phyloP scores from a whole-genome alignment of 495 filamentous ascomycete genomes.

The Tuber brumale region DNA sequence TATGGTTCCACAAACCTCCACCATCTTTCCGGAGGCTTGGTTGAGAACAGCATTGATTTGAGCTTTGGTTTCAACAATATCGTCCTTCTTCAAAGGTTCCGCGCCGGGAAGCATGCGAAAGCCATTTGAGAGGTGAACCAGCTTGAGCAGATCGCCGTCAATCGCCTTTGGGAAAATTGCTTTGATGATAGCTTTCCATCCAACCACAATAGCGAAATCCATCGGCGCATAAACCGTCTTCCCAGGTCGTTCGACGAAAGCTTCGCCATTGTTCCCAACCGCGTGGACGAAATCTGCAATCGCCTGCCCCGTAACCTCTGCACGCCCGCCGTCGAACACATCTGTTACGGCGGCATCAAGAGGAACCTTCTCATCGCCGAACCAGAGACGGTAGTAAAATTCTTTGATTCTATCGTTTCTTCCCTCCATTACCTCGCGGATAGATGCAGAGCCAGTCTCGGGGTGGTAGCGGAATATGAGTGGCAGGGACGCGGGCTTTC shows the following conservation, averaged over 20 bases:
- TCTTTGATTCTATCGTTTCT: conserved; percentile 95
- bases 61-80: conserved; percentile 85
- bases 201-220: conserved; percentile 98
- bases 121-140: conserved; percentile 91
- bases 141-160: conserved; percentile 87
- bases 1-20: conserved; percentile 96
- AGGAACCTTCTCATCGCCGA: conserved; percentile 76
- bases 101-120: conserved; percentile 98
- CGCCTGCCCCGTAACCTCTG: conserved; percentile 77
- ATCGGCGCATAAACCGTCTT: conserved; percentile 94
- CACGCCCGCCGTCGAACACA: conserved; percentile 79
- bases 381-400: conserved; percentile 97
- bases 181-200: conserved; percentile 98
- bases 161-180: conserved; percentile 93
- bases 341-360: conserved; percentile 77
- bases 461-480: conserved; percentile 87
- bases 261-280: conserved; percentile 94
- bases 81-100: conserved; percentile 86
- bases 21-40: conserved; percentile 97
- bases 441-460: conserved; percentile 88
- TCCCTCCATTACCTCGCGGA: conserved; percentile 87
- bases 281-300: conserved; percentile 98
- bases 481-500: conserved; percentile 68
- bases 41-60: conserved; percentile 98
- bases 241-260: conserved; percentile 94